phyloP scores from a whole-genome alignment of 2,329 filamentous ascomycete species.

The Coniochaeta sp. region DNA sequence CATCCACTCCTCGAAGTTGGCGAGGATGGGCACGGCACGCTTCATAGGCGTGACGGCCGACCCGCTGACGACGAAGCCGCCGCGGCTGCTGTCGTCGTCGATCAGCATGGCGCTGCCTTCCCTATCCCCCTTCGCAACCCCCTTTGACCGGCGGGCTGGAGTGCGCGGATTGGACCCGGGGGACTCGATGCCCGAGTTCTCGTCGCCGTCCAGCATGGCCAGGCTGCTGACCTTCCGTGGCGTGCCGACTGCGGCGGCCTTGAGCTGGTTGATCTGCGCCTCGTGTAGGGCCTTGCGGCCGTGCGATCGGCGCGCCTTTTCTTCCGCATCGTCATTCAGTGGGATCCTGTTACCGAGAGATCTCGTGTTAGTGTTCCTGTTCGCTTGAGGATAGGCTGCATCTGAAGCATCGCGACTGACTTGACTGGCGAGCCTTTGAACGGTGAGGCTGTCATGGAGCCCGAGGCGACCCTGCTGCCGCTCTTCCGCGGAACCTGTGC shows the following conservation, averaged over 20 bases:
- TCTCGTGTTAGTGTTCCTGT: neutral
- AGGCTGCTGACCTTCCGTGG: conserved; percentile 59
- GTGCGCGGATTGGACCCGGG: conserved; percentile 51
- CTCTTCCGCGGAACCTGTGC: conserved; percentile 45
- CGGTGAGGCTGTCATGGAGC: conserved; percentile 39
- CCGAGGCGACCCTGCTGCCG: conserved; percentile 36
- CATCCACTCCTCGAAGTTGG: conserved; percentile 99
- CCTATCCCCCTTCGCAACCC: conserved; percentile 23
- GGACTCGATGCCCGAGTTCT: conserved; percentile 36
- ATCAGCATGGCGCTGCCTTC: conserved; percentile 13
- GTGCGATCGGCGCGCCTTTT: conserved; percentile 82
- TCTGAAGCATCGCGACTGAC: conserved; percentile 28
- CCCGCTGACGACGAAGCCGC: conserved; percentile 60
- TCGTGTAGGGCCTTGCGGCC: conserved; percentile 84
- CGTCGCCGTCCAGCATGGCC: conserved; percentile 46
- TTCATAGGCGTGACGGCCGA: conserved; percentile 89
- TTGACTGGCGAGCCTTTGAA: conserved; percentile 48
- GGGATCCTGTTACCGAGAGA: conserved; percentile 58
- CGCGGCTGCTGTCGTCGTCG: conserved; percentile 44
- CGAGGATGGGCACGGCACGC: conserved; percentile 77
- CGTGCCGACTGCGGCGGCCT: conserved; percentile 63
- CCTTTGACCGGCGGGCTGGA: conserved; percentile 30
- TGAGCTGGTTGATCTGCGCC: conserved; percentile 86
- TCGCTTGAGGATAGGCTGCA: neutral
- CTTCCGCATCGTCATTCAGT: conserved; percentile 88